Conservation (phyloP, 106 monocot species). For the Vanilla planifolia region DNA sequence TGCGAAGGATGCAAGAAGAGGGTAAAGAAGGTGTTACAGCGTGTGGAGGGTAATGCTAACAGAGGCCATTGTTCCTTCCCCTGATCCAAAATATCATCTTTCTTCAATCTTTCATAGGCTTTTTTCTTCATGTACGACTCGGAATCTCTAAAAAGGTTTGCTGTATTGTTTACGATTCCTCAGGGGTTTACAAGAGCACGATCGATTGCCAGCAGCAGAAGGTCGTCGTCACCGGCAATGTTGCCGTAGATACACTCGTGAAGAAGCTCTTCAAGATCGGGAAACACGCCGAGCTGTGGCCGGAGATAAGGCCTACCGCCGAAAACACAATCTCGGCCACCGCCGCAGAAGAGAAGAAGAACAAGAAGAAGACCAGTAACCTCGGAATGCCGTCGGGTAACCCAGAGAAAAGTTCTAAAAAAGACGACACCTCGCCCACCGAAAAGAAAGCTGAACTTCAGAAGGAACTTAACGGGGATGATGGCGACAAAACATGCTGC, state of each 20-base stretch:
- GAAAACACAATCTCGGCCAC: background rate
- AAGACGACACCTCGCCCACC: background rate
- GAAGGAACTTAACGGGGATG: constrained; percentile 5
- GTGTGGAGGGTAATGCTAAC: constrained; percentile 28
- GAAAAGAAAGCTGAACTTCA: background rate
- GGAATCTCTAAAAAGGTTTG: too few species aligned
- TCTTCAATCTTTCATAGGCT: too few species aligned
- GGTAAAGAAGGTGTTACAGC: constrained; percentile 49
- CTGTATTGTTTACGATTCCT: background rate
- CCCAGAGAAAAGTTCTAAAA: constrained; percentile 12
- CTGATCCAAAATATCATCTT: too few species aligned
- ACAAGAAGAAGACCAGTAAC: constrained; percentile 3
- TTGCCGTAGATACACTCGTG: constrained; percentile 51
- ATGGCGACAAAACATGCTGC: background rate
- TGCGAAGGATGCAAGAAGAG: constrained; percentile 63
- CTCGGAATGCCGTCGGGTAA: constrained; percentile 14
- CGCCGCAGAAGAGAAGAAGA: constrained; percentile 18
- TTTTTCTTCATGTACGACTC: too few species aligned
- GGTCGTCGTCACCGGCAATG: constrained; percentile 74
- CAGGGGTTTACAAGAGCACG: constrained; percentile 68
- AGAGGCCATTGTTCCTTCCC: too few species aligned
- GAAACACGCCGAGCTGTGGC: constrained; percentile 82
- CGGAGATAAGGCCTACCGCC: constrained; percentile 27
- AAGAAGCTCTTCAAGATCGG: constrained; percentile 73
- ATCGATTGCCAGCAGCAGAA: constrained; percentile 75